Percentiles rank a stretch among this genome's conserved stretches.
Conservation (phyloP, 2,329 filamentous ascomycete species). For the Pleurostoma richardsiae region DNA sequence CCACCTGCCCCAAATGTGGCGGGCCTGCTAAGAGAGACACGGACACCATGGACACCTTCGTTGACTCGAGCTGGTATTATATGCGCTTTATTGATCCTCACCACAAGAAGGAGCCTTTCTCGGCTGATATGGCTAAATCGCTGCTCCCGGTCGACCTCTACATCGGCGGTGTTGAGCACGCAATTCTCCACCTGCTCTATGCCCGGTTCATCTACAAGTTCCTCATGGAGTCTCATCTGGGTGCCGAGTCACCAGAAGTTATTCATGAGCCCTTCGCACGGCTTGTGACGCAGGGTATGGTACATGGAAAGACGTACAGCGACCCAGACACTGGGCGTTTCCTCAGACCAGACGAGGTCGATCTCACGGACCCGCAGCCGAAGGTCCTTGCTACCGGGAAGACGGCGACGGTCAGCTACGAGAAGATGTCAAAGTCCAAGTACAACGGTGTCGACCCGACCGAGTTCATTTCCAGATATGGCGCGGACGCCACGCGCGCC, state of each 20-base stretch:
- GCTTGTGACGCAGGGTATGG: slow-evolving; percentile 89
- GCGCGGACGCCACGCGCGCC: slow-evolving; percentile 77
- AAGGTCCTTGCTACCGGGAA: slow-evolving; percentile 57
- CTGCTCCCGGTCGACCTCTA: slow-evolving; percentile 80
- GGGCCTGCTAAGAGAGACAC: slow-evolving; percentile 73
- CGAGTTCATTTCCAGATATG: slow-evolving; percentile 65
- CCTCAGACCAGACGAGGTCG: slow-evolving; percentile 70
- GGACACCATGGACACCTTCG: slow-evolving; percentile 95
- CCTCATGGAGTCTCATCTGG: slow-evolving; percentile 52
- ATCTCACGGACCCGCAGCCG: slow-evolving; percentile 53
- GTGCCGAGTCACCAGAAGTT: slow-evolving; percentile 28
- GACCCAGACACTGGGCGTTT: slow-evolving; percentile 73
- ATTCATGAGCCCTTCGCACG: slow-evolving; percentile 72
- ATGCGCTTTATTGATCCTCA: slow-evolving; percentile 71
- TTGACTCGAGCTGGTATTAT: slow-evolving; percentile 93
- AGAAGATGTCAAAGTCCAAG: slow-evolving; percentile 97
- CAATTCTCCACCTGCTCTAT: slow-evolving; percentile 84
- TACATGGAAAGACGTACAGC: slow-evolving; percentile 78
- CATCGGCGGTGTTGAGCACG: slow-evolving; percentile 84
- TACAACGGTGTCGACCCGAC: slow-evolving; percentile 85
- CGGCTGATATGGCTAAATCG: slow-evolving; percentile 46
- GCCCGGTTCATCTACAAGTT: slow-evolving; percentile 90
- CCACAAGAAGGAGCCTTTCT: slow-evolving; percentile 58
- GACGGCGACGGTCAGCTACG: slow-evolving; percentile 59
- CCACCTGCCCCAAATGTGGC: slow-evolving; percentile 68